Evolutionary conservation across 2,329 filamentous ascomycete genomes (phyloP), one percentile per base, ranked within the genome.

Genomic region (Aspergillus aculeatinus): DNA sequence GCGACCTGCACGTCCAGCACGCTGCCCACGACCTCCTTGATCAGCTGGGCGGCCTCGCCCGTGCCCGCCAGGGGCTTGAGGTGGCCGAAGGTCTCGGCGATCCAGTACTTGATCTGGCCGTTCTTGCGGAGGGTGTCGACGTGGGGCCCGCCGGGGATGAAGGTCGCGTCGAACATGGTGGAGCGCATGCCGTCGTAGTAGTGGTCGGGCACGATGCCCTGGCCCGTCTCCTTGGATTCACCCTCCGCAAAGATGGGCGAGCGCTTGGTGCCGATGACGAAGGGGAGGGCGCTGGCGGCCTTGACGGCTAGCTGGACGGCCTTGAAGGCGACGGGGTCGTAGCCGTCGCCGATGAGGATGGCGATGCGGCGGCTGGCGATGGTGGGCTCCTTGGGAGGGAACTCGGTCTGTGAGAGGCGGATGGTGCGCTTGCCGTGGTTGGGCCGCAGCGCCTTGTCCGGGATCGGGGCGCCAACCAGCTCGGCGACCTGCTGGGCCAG

Each of bases 171-270:
- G 63, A 94, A 93, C 82, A 94, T 86, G 44, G 87, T 77, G 7
- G 87, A 91, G n/a, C 91, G 85, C 83, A 89, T 87, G 0, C 89
- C 91, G 67, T 93, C 89, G 52, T 93, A 85, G 71, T 93, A 89
- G 71, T 95, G 90, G 67, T 92, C 88, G 0, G 91, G 87, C 25
- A 83, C 76, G 0, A 89, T 76, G 52, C 81, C 81, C 63, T 84
- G 80, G 63, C 84, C 84, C 9, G 84, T 48, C 27, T 55, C 85
- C 27, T 48, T 48, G n/a, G 44, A 55, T 25, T 55, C 53, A 4
- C 53, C 53, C 0, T 82, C 83, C 9, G 89, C 83, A 58, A 81
- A 87, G 61, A 93, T 85, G 33, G 85, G 81, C 47, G 85, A 86
- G 6, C 90, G 84, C 21, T 86, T 84, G 0, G 89, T 81, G 1